Evolutionary conservation across 1,139 yeast genomes (phyloP), one percentile per base, ranked within the genome.

Genomic region (Pichia sp.): DNA sequence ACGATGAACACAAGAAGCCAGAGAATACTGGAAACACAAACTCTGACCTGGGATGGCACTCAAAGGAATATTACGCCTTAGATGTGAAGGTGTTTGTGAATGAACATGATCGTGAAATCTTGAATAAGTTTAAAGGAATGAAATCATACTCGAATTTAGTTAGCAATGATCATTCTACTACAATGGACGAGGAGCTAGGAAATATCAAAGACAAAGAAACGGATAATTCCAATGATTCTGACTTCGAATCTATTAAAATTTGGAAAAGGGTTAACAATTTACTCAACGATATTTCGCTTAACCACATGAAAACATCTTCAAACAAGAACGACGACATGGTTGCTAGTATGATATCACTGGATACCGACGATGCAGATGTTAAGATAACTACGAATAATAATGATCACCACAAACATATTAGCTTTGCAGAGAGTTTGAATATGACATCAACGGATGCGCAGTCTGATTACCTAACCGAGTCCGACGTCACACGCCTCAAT

Each of bases 11-110:
- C n/a, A n/a, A n/a, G n/a, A n/a, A n/a, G n/a, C n/a, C n/a, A n/a
- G n/a, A n/a, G n/a, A n/a, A n/a, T n/a, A n/a, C n/a, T n/a, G n/a
- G n/a, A n/a, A n/a, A n/a, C n/a, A n/a, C n/a, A n/a, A n/a, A n/a
- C n/a, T n/a, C n/a, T n/a, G n/a, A n/a, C 54, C 83, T 77, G 62
- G 94, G 95, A 1, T 80, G 76, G 42, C 90, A 85, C 60, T 75
- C 89, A 1, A 77, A 80, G 43, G 75, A 72, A 53, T 91, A 87
- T 67, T 90, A 90, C 62, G 72, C 86, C 11, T 68, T 91, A 35
- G 81, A 82, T 33, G 74, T 89, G 34, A 76, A 79, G 35, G 72
- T 86, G 12, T 86, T 84, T 68, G 74, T 78, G 49, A 79, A 80
- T 38, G 63, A 70, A 9, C 28, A 51, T 2, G 67, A 63, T 49